Conservation (phyloP, 1,284 basidiomycete genomes). For the Clitocybe nebularis region DNA sequence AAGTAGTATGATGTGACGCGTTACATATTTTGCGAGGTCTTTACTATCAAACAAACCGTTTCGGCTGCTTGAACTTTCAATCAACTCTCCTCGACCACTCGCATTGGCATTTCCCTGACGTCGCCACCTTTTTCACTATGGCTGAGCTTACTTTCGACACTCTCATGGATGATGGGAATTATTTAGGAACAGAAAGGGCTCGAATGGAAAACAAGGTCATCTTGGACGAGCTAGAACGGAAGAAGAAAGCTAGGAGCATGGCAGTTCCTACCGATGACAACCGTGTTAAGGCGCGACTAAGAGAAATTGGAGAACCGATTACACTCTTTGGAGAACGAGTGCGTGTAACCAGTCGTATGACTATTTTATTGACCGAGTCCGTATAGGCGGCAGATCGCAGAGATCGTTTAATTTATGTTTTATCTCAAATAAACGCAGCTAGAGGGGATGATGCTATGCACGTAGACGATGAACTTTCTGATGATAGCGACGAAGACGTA, state of each 20-base stretch:
- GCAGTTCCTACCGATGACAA: slow-evolving; percentile 97
- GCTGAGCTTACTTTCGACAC: slow-evolving; percentile 70
- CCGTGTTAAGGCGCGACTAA: slow-evolving; percentile 82
- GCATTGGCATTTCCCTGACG: too few relatives aligned
- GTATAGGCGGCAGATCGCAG: slow-evolving; percentile 78
- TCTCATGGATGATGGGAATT: slow-evolving; percentile 72
- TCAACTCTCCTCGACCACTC: too few relatives aligned
- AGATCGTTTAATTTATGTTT: slow-evolving; percentile 90
- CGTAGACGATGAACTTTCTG: slow-evolving; percentile 64
- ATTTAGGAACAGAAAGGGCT: slow-evolving; percentile 67
- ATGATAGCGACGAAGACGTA: slow-evolving; percentile 78
- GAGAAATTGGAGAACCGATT: slow-evolving; percentile 94
- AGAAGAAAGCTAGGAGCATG: slow-evolving; percentile 89
- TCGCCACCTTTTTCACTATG: too few relatives aligned
- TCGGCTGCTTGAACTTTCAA: too few relatives aligned
- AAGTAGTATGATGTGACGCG: too few relatives aligned
- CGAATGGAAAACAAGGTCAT: slow-evolving; percentile 76
- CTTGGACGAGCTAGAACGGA: slow-evolving; percentile 90
- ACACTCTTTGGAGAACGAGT: slow-evolving; percentile 97
- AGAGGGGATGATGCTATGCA: slow-evolving; percentile 70
- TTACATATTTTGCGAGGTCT: too few relatives aligned
- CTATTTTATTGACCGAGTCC: slow-evolving; percentile 17
- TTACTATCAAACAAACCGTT: too few relatives aligned
- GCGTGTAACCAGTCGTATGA: slow-evolving; percentile 29
- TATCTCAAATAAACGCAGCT: slow-evolving; percentile 86